Conservation (phyloP, 2,329 filamentous ascomycete species). For the Ascomycota sp. region DNA sequence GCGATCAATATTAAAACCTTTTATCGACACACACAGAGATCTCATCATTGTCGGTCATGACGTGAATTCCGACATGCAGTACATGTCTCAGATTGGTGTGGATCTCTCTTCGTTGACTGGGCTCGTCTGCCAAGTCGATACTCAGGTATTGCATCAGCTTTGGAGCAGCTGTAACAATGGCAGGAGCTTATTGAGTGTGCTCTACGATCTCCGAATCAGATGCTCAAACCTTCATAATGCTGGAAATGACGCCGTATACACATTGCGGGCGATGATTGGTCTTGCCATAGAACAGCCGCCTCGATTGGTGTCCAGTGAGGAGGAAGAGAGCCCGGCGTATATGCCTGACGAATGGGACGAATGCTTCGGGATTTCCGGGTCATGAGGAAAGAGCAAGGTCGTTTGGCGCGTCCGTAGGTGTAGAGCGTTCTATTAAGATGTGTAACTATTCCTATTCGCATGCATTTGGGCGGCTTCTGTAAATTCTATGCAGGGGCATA, state of each 20-base stretch:
- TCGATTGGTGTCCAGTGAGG: slow-evolving; percentile 4
- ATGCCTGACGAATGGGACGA: slow-evolving; percentile 1
- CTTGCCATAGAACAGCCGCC: slow-evolving; percentile 9
- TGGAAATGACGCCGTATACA: slow-evolving; percentile 68
- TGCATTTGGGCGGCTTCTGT: too few relatives aligned
- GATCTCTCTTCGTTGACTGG: slow-evolving; percentile 27
- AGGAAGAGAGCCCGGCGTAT: slow-evolving; percentile 3
- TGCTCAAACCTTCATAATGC: slow-evolving; percentile 60
- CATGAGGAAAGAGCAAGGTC: too few relatives aligned
- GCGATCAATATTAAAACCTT: slow-evolving; percentile 13
- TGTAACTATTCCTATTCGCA: too few relatives aligned
- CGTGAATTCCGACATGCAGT: slow-evolving; percentile 40
- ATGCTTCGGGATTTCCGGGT: not conserved
- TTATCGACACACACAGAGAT: slow-evolving; percentile 16
- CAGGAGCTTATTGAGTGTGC: slow-evolving; percentile 34
- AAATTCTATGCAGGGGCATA: too few relatives aligned
- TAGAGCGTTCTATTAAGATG: too few relatives aligned
- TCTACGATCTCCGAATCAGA: slow-evolving; percentile 39
- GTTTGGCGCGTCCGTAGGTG: too few relatives aligned
- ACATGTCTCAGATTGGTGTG: slow-evolving; percentile 42
- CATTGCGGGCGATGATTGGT: slow-evolving; percentile 47
- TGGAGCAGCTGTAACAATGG: slow-evolving; percentile 29
- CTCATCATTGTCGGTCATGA: slow-evolving; percentile 67
- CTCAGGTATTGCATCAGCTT: slow-evolving; percentile 44
- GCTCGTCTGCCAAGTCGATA: slow-evolving; percentile 48